phyloP scores from a whole-genome alignment of 2,329 filamentous ascomycete genomes.

The Fusarium graminum region DNA sequence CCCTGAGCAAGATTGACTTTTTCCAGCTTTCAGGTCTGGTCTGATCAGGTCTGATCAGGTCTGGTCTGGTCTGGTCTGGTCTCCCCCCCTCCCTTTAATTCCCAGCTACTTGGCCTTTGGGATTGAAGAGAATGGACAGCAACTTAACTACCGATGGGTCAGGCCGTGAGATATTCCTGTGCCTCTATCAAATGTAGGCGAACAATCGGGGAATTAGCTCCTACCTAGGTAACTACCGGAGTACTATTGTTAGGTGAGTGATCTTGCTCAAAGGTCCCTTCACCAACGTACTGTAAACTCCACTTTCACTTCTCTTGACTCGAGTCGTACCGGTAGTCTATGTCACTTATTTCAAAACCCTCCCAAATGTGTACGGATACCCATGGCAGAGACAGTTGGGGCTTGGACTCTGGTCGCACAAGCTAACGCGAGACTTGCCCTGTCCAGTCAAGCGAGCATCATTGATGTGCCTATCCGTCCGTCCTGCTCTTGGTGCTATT shows the following conservation, averaged over 20 bases:
- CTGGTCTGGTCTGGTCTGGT: no score
- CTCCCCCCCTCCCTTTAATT: not conserved
- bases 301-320: conserved; percentile 38
- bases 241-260: not conserved
- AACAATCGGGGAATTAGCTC: conserved; percentile 24
- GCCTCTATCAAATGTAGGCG: not conserved
- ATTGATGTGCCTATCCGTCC: conserved; percentile 33
- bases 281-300: conserved; percentile 14
- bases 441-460: conserved; percentile 23
- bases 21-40: conserved; percentile 30
- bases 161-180: not conserved
- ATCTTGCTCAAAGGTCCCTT: conserved; percentile 3
- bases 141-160: conserved; percentile 28
- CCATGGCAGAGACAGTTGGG: conserved; percentile 20
- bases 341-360: conserved; percentile 10
- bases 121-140: conserved; percentile 15
- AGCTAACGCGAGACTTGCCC: conserved; percentile 21
- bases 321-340: conserved; percentile 30
- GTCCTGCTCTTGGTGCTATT: conserved; percentile 21
- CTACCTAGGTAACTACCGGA: no score
- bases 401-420: conserved; percentile 16
- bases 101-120: conserved; percentile 19
- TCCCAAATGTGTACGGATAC: conserved; percentile 10
- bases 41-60: not conserved
- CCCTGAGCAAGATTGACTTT: not conserved